Conservation (phyloP, 2,329 filamentous ascomycete species). For the Teratosphaeria pseudoeucalypti region DNA sequence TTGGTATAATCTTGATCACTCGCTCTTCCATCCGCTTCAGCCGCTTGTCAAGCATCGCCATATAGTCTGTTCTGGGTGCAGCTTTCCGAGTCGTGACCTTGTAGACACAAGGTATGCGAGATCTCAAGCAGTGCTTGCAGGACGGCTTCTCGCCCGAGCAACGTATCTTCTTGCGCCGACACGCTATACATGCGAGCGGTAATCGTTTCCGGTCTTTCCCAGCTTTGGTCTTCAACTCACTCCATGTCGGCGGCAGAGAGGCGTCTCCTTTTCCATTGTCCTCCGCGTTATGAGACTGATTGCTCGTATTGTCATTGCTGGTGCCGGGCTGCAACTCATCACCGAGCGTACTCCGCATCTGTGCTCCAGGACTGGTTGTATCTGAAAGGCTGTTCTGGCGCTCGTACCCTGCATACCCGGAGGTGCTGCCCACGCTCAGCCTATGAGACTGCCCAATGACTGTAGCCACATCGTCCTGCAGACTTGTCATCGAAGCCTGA, state of each 20-base stretch:
- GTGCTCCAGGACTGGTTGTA: constrained; percentile 16
- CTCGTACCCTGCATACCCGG: constrained; percentile 9
- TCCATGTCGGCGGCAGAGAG: constrained; percentile 34
- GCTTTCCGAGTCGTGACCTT: constrained; percentile 93
- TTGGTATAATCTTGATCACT: constrained; percentile 90
- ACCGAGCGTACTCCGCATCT: constrained; percentile 2
- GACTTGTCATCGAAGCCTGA: constrained; percentile 3
- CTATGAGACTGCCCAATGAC: constrained; percentile 15
- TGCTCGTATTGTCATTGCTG: constrained; percentile 6
- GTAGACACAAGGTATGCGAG: constrained; percentile 91
- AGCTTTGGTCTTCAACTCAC: constrained; percentile 51
- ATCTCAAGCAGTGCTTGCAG: constrained; percentile 90
- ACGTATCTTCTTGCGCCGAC: constrained; percentile 91
- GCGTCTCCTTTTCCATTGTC: neutral
- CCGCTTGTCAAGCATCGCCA: constrained; percentile 96
- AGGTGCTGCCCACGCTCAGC: constrained; percentile 22
- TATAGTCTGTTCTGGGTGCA: constrained; percentile 90
- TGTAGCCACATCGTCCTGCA: constrained; percentile 12
- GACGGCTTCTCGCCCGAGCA: constrained; percentile 96
- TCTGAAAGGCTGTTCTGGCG: constrained; percentile 22
- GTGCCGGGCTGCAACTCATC: constrained; percentile 4
- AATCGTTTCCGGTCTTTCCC: constrained; percentile 92
- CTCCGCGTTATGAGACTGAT: constrained; percentile 3
- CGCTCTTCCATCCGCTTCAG: constrained; percentile 96
- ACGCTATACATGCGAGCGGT: constrained; percentile 89